Percentiles rank a stretch among this genome's conserved stretches.
These are phyloP conservation scores for Ceratocystis smalleyi DNA, from an alignment of 2,329 filamentous ascomycete genomes.

Conservation along the genomic window DNA sequence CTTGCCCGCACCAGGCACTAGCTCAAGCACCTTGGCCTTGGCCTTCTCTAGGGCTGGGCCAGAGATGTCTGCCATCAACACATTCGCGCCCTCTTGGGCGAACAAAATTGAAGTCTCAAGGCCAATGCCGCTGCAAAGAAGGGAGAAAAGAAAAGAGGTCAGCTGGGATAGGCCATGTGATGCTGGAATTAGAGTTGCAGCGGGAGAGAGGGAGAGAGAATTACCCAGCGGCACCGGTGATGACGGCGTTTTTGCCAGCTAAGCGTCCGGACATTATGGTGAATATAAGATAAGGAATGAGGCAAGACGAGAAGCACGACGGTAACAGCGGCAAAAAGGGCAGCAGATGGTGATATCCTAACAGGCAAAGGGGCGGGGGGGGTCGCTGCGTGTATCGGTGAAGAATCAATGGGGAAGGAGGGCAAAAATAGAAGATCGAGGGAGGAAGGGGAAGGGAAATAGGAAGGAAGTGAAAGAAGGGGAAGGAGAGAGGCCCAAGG, in stretches of 20 bases:
- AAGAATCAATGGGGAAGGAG: neutral
- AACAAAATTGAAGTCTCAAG: conserved; percentile 86
- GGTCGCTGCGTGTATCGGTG: neutral
- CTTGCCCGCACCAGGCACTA: conserved; percentile 45
- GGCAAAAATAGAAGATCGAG: neutral
- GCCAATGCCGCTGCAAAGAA: conserved; percentile 58
- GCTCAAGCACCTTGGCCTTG: conserved; percentile 54
- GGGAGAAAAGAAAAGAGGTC: neutral
- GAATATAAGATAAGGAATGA: neutral
- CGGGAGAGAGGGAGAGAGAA: conserved; percentile 24
- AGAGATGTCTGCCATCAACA: conserved; percentile 77
- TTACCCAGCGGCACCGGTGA: conserved; percentile 78
- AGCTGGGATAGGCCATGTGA: neutral
- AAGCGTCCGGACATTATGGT: conserved; percentile 30
- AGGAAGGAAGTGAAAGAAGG: neutral
- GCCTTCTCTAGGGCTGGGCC: conserved; percentile 62
- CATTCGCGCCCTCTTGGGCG: conserved; percentile 68
- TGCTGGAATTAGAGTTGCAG: neutral
- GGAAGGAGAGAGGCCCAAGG: neutral
- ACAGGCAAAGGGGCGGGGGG: neutral
- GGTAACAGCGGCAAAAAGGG: neutral
- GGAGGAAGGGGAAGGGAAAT: neutral
- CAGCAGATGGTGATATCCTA: neutral
- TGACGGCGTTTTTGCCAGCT: conserved; percentile 48
- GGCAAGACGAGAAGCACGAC: neutral